Evolutionary conservation across 805 yeast genomes (phyloP).

Genomic region (Ogataea siamensis): DNA sequence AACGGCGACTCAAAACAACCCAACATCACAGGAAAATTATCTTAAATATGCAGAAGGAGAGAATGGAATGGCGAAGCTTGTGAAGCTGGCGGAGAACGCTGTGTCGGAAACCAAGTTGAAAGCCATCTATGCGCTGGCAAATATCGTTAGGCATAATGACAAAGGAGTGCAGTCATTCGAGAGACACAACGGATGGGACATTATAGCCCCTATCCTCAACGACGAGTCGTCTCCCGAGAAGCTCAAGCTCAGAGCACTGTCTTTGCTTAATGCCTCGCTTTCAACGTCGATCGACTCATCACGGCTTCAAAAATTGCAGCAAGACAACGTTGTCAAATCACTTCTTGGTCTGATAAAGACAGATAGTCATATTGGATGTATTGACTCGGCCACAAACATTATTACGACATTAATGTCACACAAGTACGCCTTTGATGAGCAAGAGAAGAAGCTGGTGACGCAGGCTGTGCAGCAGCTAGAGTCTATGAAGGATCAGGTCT

Average conservation of each 20-base stretch:
- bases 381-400: conserved; percentile 57
- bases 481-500: conserved; percentile 45
- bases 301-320: conserved; percentile 39
- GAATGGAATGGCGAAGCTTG: conserved; percentile 45
- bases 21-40: conserved; percentile 67
- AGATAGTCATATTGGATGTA: conserved; percentile 45
- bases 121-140: conserved; percentile 75
- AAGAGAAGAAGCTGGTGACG: conserved; percentile 40
- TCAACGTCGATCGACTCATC: conserved; percentile 48
- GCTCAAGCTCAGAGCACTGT: conserved; percentile 51
- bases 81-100: conserved; percentile 38
- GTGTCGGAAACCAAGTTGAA: conserved; percentile 48
- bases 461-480: conserved; percentile 39
- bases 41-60: conserved; percentile 42
- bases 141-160: conserved; percentile 66
- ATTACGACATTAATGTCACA: conserved; percentile 44
- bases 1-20: conserved; percentile 91
- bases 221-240: conserved; percentile 32
- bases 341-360: conserved; percentile 34
- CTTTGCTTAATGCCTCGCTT: conserved; percentile 47
- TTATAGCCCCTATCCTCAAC: conserved; percentile 35
- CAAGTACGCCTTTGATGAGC: conserved; percentile 44
- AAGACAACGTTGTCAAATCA: conserved; percentile 34
- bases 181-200: conserved; percentile 59
- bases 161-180: conserved; percentile 56